These are phyloP conservation scores for Fomitopsis betulina DNA, from an alignment of 1,284 basidiomycete genomes.

Conservation along the genomic window DNA sequence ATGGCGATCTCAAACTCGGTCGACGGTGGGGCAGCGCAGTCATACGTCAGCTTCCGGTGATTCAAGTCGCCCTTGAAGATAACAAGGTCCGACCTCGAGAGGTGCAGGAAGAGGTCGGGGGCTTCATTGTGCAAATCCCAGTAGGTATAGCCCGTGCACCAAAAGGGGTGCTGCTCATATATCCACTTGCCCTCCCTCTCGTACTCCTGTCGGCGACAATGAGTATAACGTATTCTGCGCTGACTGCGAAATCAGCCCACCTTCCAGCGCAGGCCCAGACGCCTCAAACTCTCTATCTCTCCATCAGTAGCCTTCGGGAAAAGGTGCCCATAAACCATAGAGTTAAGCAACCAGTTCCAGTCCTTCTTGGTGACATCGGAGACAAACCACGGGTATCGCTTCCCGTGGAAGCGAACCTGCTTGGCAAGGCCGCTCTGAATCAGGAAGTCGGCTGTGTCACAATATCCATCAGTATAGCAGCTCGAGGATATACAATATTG, in stretches of 20 bases:
- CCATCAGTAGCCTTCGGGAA: constrained; percentile 79
- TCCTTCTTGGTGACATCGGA: constrained; percentile 97
- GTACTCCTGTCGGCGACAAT: constrained; percentile 59
- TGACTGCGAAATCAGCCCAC: constrained; percentile 29
- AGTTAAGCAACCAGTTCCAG: constrained; percentile 92
- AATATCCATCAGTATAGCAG: neutral
- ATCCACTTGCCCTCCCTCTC: constrained; percentile 92
- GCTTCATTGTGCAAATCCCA: constrained; percentile 91
- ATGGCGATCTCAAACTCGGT: constrained; percentile 92
- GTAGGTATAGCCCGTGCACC: constrained; percentile 94
- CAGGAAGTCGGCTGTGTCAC: constrained; percentile 71
- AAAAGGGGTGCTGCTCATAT: constrained; percentile 96
- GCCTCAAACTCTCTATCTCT: constrained; percentile 79
- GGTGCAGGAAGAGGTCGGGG: constrained; percentile 91
- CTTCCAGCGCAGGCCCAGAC: constrained; percentile 90
- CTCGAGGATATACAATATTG: neutral
- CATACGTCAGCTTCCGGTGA: constrained; percentile 70
- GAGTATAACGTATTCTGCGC: neutral
- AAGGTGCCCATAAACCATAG: constrained; percentile 83
- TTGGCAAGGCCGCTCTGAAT: constrained; percentile 87
- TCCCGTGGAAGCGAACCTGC: constrained; percentile 90
- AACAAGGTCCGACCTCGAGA: constrained; percentile 88
- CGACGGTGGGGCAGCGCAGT: constrained; percentile 88
- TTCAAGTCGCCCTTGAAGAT: constrained; percentile 97
- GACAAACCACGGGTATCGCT: constrained; percentile 89